These are phyloP conservation scores for Zangia roseola DNA, from an alignment of 768 basidiomycete genomes.

Conservation along the genomic window DNA sequence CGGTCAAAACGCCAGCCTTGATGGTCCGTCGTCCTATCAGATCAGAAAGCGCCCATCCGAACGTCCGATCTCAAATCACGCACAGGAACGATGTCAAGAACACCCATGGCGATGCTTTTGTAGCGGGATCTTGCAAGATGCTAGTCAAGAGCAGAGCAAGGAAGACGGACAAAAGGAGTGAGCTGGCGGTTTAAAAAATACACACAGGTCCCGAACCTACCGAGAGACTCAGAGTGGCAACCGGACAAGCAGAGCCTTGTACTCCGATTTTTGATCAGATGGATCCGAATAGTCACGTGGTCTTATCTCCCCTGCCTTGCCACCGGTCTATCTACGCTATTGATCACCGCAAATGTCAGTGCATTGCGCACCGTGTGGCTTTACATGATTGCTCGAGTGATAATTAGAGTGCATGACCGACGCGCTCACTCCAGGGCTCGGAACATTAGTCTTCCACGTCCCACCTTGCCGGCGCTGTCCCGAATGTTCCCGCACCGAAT, in stretches of 20 bases:
- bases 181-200: slow-evolving; percentile 1
- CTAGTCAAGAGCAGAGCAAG: slow-evolving; percentile 3
- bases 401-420: not conserved
- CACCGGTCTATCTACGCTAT: too few species aligned
- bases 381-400: too few species aligned
- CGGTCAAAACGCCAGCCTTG: slow-evolving; percentile 92
- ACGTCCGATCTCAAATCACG: slow-evolving; percentile 26
- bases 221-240: not conserved
- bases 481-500: slow-evolving; percentile 8
- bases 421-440: not conserved
- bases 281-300: slow-evolving; percentile 13
- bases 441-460: not conserved
- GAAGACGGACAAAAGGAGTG: not conserved
- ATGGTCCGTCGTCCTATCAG: not conserved
- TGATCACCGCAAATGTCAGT: too few species aligned
- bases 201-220: slow-evolving; percentile 10
- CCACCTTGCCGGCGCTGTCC: slow-evolving; percentile 1
- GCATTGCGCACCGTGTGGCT: too few species aligned
- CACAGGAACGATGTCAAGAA: slow-evolving; percentile 84
- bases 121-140: slow-evolving; percentile 8
- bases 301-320: not conserved
- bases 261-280: not conserved
- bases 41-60: not conserved
- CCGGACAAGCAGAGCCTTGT: too few species aligned
- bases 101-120: slow-evolving; percentile 51